A percentile compares a stretch with the other conserved stretches of the same genome.
These are phyloP conservation scores for Candolleomyces eurysporus DNA, from an alignment of 768 basidiomycete species.

Conservation along the genomic window DNA sequence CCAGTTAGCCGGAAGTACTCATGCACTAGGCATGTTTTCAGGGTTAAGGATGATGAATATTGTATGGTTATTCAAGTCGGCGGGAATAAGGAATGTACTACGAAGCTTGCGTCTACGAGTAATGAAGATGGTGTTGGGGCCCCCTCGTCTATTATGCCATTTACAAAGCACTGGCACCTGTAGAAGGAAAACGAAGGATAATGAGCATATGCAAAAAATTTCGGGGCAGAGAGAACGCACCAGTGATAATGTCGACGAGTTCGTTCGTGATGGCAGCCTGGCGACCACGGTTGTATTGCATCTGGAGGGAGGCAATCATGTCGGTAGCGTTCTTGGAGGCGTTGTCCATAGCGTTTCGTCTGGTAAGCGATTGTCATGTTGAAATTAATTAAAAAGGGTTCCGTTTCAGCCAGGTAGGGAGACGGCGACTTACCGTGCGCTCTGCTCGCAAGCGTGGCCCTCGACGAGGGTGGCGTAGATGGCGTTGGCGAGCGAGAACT, in stretches of 20 bases:
- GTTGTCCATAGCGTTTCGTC: constrained; percentile 99
- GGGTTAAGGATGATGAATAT: neutral
- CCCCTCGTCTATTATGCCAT: neutral
- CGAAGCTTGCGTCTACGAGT: constrained; percentile 1
- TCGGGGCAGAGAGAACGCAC: constrained; percentile 35
- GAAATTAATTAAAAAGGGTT: constrained; percentile 1
- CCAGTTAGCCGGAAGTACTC: neutral
- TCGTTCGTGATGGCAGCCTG: constrained; percentile 98
- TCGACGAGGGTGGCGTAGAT: constrained; percentile 93
- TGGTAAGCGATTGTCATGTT: constrained; percentile 19
- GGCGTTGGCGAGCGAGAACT: constrained; percentile 96
- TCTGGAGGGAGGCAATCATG: constrained; percentile 84
- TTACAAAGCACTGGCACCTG: constrained; percentile 48
- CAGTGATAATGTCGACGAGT: constrained; percentile 89
- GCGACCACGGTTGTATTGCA: constrained; percentile 98
- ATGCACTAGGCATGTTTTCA: too few species aligned
- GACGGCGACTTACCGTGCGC: constrained; percentile 62
- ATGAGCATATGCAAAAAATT: neutral
- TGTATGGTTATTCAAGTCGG: neutral
- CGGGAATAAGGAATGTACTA: constrained; percentile 4
- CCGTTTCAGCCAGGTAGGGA: neutral
- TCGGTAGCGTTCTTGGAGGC: constrained; percentile 97
- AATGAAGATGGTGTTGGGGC: neutral
- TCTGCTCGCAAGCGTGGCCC: constrained; percentile 93
- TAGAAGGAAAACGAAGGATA: neutral